A percentile compares a stretch with the other conserved stretches of the same genome.
Conservation (phyloP, 2,329 filamentous ascomycete genomes). For the Drechslerella dactyloides region DNA sequence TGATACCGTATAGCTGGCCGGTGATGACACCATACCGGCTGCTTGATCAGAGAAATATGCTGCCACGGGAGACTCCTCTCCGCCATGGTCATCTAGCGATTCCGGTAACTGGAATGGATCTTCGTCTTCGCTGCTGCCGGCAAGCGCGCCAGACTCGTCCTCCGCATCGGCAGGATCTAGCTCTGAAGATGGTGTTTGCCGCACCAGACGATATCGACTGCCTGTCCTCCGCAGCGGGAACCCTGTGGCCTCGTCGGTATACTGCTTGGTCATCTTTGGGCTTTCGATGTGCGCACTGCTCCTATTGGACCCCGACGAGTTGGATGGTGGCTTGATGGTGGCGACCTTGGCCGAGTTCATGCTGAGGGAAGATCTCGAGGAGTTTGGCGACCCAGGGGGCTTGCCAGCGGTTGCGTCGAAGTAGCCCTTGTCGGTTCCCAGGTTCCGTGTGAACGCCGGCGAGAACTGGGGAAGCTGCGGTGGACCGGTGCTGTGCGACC, state of each 20-base stretch:
- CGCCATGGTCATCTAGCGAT: slow-evolving; percentile 26
- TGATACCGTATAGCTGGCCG: background rate
- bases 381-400: slow-evolving; percentile 19
- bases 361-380: slow-evolving; percentile 22
- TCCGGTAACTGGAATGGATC: slow-evolving; percentile 35
- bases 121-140: slow-evolving; percentile 48
- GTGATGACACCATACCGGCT: slow-evolving; percentile 9
- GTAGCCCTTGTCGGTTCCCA: slow-evolving; percentile 35
- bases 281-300: slow-evolving; percentile 17
- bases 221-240: slow-evolving; percentile 27
- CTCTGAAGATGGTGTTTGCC: slow-evolving; percentile 47
- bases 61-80: background rate
- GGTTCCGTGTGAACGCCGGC: slow-evolving; percentile 28
- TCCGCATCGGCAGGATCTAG: slow-evolving; percentile 50
- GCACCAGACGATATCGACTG: slow-evolving; percentile 34
- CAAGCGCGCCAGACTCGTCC: slow-evolving; percentile 46
- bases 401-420: slow-evolving; percentile 20
- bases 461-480: slow-evolving; percentile 46
- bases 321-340: slow-evolving; percentile 23
- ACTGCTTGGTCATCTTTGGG: slow-evolving; percentile 5
- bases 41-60: slow-evolving; percentile 17
- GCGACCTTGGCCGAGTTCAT: slow-evolving; percentile 22
- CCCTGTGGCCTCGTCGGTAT: slow-evolving; percentile 12
- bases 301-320: slow-evolving; percentile 18
- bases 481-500: slow-evolving; percentile 40